A percentile compares a stretch with the other conserved stretches of the same genome.
Conservation (phyloP, 208 protist genomes). For the Wallacemonas sp. region DNA sequence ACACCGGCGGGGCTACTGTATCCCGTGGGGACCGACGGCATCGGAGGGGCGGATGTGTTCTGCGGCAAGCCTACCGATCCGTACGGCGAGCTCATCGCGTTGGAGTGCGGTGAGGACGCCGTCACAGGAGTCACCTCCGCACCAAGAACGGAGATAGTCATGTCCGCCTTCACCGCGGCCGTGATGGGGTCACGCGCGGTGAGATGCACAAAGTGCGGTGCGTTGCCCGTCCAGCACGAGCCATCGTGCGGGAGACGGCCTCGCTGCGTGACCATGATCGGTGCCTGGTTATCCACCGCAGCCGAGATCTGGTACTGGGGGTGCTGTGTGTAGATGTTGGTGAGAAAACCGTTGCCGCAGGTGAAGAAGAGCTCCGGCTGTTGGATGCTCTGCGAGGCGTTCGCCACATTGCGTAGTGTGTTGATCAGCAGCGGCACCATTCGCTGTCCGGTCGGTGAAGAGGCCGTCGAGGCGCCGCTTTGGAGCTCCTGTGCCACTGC, state of each 20-base stretch:
- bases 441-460: conserved; percentile 45
- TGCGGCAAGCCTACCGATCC: too few relatives aligned
- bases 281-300: conserved; percentile 49
- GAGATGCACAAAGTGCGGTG: conserved; percentile 59
- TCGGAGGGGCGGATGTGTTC: neutral
- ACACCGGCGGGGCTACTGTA: neutral
- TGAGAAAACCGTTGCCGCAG: conserved; percentile 51
- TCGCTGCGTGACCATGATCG: conserved; percentile 55
- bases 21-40: neutral
- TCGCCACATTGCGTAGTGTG: conserved; percentile 37
- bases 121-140: conserved; percentile 2
- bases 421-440: conserved; percentile 55
- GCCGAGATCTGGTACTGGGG: conserved; percentile 54
- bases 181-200: conserved; percentile 52
- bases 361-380: conserved; percentile 62
- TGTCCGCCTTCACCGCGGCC: conserved; percentile 40
- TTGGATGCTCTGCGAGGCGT: conserved; percentile 9
- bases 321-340: conserved; percentile 62
- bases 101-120: neutral
- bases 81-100: too few relatives aligned
- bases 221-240: conserved; percentile 21
- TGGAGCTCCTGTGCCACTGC: conserved; percentile 47
- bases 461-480: conserved; percentile 17
- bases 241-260: conserved; percentile 50
- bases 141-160: conserved; percentile 48